These are phyloP conservation scores for Ustilago tritici DNA, from an alignment of 1,284 basidiomycete genomes.

Conservation along the genomic window DNA sequence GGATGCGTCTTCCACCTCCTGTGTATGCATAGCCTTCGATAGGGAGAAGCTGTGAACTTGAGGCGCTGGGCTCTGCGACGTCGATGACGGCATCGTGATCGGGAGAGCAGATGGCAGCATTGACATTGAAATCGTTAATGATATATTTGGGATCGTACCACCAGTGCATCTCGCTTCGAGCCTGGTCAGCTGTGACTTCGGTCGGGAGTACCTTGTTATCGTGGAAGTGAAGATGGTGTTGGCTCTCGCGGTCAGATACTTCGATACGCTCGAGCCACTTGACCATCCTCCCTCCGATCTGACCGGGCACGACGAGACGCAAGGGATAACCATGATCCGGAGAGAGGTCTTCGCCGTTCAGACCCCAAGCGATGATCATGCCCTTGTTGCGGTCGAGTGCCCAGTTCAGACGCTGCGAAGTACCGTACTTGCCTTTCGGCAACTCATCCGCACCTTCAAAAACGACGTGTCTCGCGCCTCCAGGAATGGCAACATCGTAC, in stretches of 20 bases:
- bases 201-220: constrained; percentile 79
- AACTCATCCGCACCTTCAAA: constrained; percentile 77
- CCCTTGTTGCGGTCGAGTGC: constrained; percentile 73
- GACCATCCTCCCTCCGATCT: constrained; percentile 74
- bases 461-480: constrained; percentile 74
- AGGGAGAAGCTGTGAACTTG: constrained; percentile 31
- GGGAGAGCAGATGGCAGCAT: constrained; percentile 76
- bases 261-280: constrained; percentile 78
- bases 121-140: constrained; percentile 76
- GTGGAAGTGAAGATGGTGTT: constrained; percentile 72
- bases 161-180: constrained; percentile 75
- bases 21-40: constrained; percentile 77
- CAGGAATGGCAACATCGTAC: constrained; percentile 61
- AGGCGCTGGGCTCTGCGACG: constrained; percentile 21
- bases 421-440: constrained; percentile 79
- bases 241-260: constrained; percentile 74
- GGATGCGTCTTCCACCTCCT: constrained; percentile 77
- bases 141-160: constrained; percentile 76
- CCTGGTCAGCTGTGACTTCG: constrained; percentile 75
- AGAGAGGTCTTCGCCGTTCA: constrained; percentile 73
- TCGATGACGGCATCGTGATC: constrained; percentile 74
- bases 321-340: constrained; percentile 79
- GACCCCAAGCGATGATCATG: constrained; percentile 77
- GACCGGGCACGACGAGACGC: constrained; percentile 76
- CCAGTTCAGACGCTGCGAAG: constrained; percentile 74